Percentiles rank a stretch among this genome's conserved stretches.
phyloP scores from a whole-genome alignment of 345 rosid species.

The Mercurialis annua region DNA sequence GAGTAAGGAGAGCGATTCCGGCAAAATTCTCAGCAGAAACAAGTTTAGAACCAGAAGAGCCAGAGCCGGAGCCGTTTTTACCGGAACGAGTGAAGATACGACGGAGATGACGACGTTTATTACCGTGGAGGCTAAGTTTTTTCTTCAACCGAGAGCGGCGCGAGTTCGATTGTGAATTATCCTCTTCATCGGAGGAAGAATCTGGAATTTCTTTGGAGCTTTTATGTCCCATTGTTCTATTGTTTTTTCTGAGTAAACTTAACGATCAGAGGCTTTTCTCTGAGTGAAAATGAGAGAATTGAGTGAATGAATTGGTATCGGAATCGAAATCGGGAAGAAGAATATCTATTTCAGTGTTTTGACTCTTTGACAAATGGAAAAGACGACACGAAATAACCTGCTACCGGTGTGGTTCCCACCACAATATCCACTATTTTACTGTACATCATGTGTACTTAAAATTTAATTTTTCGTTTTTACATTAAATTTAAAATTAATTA shows the following conservation, averaged over 20 bases:
- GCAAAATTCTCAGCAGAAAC: constrained; percentile 58
- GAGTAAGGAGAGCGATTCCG: constrained; percentile 85
- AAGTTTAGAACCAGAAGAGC: constrained; percentile 26
- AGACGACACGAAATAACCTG: not conserved
- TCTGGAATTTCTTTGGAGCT: constrained; percentile 27
- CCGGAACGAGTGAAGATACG: constrained; percentile 28
- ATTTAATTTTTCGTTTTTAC: too few species aligned
- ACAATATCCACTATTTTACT: too few species aligned
- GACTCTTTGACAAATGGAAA: not conserved
- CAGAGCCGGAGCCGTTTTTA: constrained; percentile 22
- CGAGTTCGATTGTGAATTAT: constrained; percentile 1
- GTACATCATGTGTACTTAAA: too few species aligned
- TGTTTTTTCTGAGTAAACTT: not conserved
- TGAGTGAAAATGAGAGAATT: too few species aligned
- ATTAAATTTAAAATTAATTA: too few species aligned
- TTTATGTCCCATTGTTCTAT: constrained; percentile 26
- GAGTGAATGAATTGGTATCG: not conserved
- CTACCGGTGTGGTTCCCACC: not conserved
- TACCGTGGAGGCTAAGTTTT: constrained; percentile 43
- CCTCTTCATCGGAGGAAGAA: not conserved
- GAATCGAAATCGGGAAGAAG: not conserved
- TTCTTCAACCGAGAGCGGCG: constrained; percentile 40
- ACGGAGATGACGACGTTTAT: constrained; percentile 13
- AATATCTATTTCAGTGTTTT: not conserved
- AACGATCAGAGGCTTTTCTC: too few species aligned